Evolutionary conservation across 805 yeast species (phyloP).

Genomic region (Spathaspora passalidarum): DNA sequence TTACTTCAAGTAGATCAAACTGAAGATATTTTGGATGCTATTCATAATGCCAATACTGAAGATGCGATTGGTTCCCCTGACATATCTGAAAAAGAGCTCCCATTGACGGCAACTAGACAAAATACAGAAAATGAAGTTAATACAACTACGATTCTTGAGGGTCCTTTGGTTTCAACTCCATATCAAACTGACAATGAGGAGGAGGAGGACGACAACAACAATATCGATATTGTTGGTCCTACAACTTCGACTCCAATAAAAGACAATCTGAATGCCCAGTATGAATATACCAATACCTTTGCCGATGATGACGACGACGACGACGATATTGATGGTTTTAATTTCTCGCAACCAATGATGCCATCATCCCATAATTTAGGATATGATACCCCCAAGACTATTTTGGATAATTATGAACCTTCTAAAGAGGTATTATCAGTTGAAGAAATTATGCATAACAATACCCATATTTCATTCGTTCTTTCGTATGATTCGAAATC

Average conservation of each 20-base stretch:
- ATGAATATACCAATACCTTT: neutral
- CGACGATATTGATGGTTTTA: neutral
- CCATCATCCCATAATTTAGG: neutral
- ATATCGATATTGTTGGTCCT: neutral
- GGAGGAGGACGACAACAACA: too few relatives aligned
- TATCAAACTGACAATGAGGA: neutral
- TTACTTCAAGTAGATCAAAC: conserved; percentile 16
- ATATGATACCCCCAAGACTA: conserved; percentile 25
- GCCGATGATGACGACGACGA: neutral
- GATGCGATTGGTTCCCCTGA: conserved; percentile 24
- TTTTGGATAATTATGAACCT: conserved; percentile 34
- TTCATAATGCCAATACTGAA: conserved; percentile 37
- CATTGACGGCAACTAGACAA: conserved; percentile 27
- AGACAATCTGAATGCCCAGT: neutral
- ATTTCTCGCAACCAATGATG: neutral
- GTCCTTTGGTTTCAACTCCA: neutral
- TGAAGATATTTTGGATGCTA: conserved; percentile 36
- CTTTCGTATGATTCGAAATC: conserved; percentile 64
- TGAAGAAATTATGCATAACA: conserved; percentile 40
- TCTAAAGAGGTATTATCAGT: conserved; percentile 30
- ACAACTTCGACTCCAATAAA: conserved; percentile 14
- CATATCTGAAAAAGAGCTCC: conserved; percentile 23
- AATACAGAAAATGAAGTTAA: conserved; percentile 4
- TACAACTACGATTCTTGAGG: neutral
- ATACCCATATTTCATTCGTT: conserved; percentile 77